Percentiles rank a stretch among this genome's conserved stretches.
Evolutionary conservation across 768 basidiomycete genomes (phyloP).

Genomic region (Tricholoma matsutake): DNA sequence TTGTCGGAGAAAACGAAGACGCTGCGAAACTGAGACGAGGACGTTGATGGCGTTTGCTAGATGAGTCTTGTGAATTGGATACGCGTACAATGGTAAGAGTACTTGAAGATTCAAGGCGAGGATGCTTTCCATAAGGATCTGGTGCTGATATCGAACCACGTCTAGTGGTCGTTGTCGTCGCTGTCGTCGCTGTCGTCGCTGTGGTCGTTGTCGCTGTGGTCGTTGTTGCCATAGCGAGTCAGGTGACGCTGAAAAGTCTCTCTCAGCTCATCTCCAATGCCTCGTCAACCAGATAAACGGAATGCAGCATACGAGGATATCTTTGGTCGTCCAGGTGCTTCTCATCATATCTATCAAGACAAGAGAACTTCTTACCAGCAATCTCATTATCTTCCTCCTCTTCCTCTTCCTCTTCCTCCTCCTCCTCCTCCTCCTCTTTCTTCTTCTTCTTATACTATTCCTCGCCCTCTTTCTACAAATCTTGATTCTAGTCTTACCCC

Average conservation of each 20-base stretch:
- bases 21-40: slow-evolving; percentile 54
- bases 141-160: slow-evolving; percentile 67
- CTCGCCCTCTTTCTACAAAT: background rate
- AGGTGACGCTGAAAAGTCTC: background rate
- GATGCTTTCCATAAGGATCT: slow-evolving; percentile 64
- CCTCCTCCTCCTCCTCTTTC: background rate
- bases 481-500: slow-evolving; percentile 55
- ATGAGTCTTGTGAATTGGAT: slow-evolving; percentile 12
- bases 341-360: slow-evolving; percentile 52
- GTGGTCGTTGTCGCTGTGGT: too few species aligned
- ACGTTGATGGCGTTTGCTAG: too few species aligned
- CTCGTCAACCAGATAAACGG: slow-evolving; percentile 69
- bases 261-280: slow-evolving; percentile 37
- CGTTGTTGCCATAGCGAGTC: background rate
- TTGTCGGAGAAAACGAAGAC: slow-evolving; percentile 43
- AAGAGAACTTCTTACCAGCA: slow-evolving; percentile 43
- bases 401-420: slow-evolving; percentile 4
- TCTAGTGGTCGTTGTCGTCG: slow-evolving; percentile 35
- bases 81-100: slow-evolving; percentile 77
- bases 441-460: background rate
- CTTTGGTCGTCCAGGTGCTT: slow-evolving; percentile 71
- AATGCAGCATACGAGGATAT: slow-evolving; percentile 83
- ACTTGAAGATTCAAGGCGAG: slow-evolving; percentile 51
- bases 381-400: slow-evolving; percentile 19
- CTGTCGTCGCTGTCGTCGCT: background rate